Base-by-base conservation (phyloP, 2,329 filamentous ascomycete genomes). In the Pseudonectria buxi region DNA sequence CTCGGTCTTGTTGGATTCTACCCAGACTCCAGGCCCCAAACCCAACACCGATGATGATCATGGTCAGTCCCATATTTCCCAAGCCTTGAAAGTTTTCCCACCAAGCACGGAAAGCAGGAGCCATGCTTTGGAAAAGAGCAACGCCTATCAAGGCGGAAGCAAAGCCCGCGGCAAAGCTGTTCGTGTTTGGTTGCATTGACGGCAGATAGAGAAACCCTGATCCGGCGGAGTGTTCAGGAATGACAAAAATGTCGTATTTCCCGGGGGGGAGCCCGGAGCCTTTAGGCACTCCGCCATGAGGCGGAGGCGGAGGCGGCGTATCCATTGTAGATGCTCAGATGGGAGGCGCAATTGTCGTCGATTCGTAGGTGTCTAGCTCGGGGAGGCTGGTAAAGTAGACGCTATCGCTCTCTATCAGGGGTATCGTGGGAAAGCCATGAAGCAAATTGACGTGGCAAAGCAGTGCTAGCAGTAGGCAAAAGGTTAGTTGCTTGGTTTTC, bases 221-320 rank as follows among this genome's bases (percentile, higher is more conserved):
- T 35, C 90, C 90, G 6, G 89, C 75, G 10, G 88, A 90, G 61
- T 95, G 88, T 30, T 89, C 86, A 7, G 90, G 90, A 54, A 96
- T 89, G 58, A 95, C 83, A 67, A 95, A 95, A 57, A 96, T 94
- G 67, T 96, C 90, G 63, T 95, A 96, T 58, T 92, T 94, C 36
- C 90, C 89, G 2, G 84, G 74, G 3, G 90, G 90, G 31, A 95
- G 69, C 37, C 84, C 83, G 12, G 69, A 61, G 26, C 76, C 71
- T 59, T 81, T 81, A 32, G 86, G 84, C 48, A 79, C 82, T 55
- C 79, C 73, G 62, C 88, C 87, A 65, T 95, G 88, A 45, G 86
- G 87, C 56, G 88, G 88, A 47, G 85, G 86, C 48, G 86, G 87
- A 46, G 88, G 88, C 44, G 83, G 83, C 50, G 76, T 65, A 59